Percentiles rank a stretch among this genome's conserved stretches.
Conservation (phyloP, 108 stramenopile genomes). For the Bacterosira constricta region DNA sequence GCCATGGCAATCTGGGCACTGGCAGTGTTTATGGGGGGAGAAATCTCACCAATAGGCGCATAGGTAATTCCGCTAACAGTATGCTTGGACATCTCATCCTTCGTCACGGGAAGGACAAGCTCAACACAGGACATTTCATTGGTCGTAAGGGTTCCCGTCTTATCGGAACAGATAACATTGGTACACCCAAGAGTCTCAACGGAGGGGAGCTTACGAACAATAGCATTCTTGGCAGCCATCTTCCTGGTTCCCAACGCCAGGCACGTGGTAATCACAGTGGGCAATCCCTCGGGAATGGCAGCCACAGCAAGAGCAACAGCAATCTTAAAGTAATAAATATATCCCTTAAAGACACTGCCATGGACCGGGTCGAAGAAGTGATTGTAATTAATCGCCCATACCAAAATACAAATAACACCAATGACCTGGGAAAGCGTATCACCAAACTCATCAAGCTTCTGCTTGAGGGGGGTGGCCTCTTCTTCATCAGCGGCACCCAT, state of each 20-base stretch:
- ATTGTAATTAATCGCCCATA: slow-evolving; percentile 71
- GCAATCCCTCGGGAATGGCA: slow-evolving; percentile 89
- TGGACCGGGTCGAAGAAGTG: slow-evolving; percentile 71
- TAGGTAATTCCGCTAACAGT: slow-evolving; percentile 49
- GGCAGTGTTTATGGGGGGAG: slow-evolving; percentile 10
- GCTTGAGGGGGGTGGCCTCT: slow-evolving; percentile 83
- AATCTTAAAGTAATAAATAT: slow-evolving; percentile 82
- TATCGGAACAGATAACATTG: slow-evolving; percentile 81
- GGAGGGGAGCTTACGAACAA: slow-evolving; percentile 66
- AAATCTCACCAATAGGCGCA: slow-evolving; percentile 44
- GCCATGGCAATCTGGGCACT: slow-evolving; percentile 23
- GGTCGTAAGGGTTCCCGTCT: slow-evolving; percentile 91
- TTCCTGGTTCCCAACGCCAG: slow-evolving; percentile 76
- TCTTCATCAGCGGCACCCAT: slow-evolving; percentile 58
- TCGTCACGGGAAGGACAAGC: slow-evolving; percentile 16
- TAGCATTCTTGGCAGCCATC: slow-evolving; percentile 63
- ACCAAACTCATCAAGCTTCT: slow-evolving; percentile 87
- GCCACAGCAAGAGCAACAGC: slow-evolving; percentile 89
- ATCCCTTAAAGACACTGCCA: slow-evolving; percentile 54
- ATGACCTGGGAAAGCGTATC: slow-evolving; percentile 75
- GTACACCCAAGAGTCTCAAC: slow-evolving; percentile 91
- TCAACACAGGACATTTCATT: slow-evolving; percentile 83
- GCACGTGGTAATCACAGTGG: slow-evolving; percentile 83
- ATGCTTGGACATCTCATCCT: slow-evolving; percentile 28
- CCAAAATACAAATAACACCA: slow-evolving; percentile 75